Percentiles rank a stretch among this genome's conserved stretches.
These are phyloP conservation scores for Ulmus americana DNA, from an alignment of 331 rosid genomes.

Conservation along the genomic window DNA sequence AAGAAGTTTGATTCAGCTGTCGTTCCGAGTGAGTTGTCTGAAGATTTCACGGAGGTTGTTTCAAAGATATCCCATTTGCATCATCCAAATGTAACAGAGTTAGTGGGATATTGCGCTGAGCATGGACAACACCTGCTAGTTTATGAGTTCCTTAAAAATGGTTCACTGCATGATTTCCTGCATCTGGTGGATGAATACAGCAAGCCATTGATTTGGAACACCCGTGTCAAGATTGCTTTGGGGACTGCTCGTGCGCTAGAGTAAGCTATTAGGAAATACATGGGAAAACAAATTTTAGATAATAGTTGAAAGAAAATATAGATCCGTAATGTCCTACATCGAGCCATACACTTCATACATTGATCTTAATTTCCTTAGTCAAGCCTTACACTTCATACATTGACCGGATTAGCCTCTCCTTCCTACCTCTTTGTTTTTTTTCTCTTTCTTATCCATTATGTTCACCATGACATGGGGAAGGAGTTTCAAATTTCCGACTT, in stretches of 20 bases:
- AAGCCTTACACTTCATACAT: no score
- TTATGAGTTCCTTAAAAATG: conserved; percentile 69
- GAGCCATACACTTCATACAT: no score
- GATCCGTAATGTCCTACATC: no score
- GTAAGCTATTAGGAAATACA: conserved; percentile 42
- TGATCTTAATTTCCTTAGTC: no score
- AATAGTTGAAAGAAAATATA: no score
- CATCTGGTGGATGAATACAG: conserved; percentile 70
- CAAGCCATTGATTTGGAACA: conserved; percentile 79
- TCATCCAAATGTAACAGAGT: conserved; percentile 77
- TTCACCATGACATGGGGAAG: not conserved
- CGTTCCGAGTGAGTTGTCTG: conserved; percentile 48
- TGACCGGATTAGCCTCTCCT: no score
- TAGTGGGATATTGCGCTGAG: conserved; percentile 88
- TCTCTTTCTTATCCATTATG: no score
- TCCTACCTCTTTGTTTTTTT: no score
- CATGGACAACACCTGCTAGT: conserved; percentile 86
- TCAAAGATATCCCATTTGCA: conserved; percentile 63
- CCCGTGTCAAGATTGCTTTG: conserved; percentile 87
- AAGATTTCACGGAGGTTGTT: conserved; percentile 63
- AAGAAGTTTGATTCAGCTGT: conserved; percentile 72
- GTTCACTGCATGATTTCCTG: conserved; percentile 75
- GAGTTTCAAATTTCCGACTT: not conserved
- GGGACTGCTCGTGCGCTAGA: conserved; percentile 89
- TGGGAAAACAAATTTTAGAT: no score